phyloP scores from a whole-genome alignment of 129 eudicot species.

The Flaveria brownii region DNA sequence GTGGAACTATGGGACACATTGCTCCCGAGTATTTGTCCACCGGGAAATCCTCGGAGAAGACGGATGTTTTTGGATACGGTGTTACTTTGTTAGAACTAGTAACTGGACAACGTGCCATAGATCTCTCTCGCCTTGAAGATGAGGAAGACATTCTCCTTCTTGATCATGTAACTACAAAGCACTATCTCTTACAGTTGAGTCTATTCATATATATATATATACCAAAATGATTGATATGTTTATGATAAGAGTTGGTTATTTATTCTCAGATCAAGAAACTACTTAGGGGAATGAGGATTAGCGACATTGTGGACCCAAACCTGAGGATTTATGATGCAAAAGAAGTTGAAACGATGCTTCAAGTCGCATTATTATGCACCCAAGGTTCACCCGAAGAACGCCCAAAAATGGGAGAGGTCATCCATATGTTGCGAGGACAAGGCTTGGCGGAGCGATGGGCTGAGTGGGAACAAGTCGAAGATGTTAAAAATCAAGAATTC shows the following conservation, averaged over 20 bases:
- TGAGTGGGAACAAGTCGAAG: conserved; percentile 83
- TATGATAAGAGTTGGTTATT: neutral
- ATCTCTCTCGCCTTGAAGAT: conserved; percentile 89
- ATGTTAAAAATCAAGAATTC: conserved; percentile 60
- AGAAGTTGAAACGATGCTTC: conserved; percentile 81
- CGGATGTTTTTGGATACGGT: conserved; percentile 94
- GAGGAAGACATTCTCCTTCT: conserved; percentile 91
- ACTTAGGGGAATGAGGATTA: conserved; percentile 63
- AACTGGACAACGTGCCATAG: conserved; percentile 93
- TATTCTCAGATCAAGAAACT: conserved; percentile 70
- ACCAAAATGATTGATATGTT: neutral
- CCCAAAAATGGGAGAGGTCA: conserved; percentile 82
- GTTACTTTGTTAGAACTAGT: conserved; percentile 86
- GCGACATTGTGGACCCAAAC: conserved; percentile 76
- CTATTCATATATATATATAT: neutral
- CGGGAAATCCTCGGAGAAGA: conserved; percentile 89
- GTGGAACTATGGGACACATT: conserved; percentile 99
- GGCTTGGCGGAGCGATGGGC: conserved; percentile 92
- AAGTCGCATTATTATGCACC: conserved; percentile 85
- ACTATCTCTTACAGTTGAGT: neutral
- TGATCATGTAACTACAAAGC: conserved; percentile 67
- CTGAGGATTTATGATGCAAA: conserved; percentile 51
- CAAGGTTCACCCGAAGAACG: conserved; percentile 82
- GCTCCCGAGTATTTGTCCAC: conserved; percentile 98
- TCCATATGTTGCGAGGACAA: conserved; percentile 74